Evolutionary conservation across 1,284 basidiomycete genomes (phyloP), one percentile per base, ranked within the genome.

Genomic region (Lentinus polychrous): DNA sequence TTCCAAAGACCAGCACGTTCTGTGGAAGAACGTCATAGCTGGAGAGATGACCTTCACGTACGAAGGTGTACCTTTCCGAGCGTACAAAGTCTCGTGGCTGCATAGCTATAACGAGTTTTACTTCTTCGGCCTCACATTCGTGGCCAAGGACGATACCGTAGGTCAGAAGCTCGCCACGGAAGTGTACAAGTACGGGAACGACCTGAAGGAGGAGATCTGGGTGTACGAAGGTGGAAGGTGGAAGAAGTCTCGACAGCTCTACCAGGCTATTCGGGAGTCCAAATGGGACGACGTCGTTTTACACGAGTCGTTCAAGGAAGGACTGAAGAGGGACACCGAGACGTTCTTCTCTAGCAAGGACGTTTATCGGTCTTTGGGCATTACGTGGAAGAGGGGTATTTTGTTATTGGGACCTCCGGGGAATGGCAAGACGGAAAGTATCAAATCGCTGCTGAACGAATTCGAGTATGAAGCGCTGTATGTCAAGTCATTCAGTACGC

Each of bases 371-470:
- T 60, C 65, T 14, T 59, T 74, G 20, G 63, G 57, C 0, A 68
- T 74, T 2, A 65, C 70, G 0, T 76, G 73, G 73, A 76, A 75
- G 44, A 51, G 63, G 12, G 61, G 62, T 5, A 52, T 64, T 20
- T 43, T 61, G 27, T 49, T 62, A 27, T 45, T 58, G 8, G 66
- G 66, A 10, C 64, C 65, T 11, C 63, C 66, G 8, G 64, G 65
- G 27, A 60, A 61, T 41, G 61, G 62, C 3, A 64, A 62, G 51
- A 60, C 59, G 22, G 60, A 60, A 48, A 58, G 58, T 23, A 58
- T 63, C 46, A 62, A 64, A 43, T 57, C 59, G 3, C 49, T 62
- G 14, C 35, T 63, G 43, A 52, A 62, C 56, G 41, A 60, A 33
- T 50, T 54, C 10, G 49, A 51, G 3, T 49, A 62, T 31, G 63